Base-by-base conservation (phyloP, 768 basidiomycete species). In the Termitomyces sp. region DNA sequence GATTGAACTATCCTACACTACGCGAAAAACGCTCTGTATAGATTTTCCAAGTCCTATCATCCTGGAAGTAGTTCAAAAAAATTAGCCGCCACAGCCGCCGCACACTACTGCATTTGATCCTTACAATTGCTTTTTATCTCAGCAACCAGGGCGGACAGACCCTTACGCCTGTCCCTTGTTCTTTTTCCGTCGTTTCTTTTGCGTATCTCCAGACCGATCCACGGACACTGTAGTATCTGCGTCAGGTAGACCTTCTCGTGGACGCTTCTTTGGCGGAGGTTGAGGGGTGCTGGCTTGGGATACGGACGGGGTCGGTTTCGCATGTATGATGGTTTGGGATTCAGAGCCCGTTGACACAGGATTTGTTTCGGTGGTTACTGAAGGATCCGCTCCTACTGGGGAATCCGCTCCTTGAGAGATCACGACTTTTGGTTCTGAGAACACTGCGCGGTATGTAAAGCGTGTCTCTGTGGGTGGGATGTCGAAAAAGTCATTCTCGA, bases 361-460 rank as follows among this genome's bases (percentile, higher is more conserved):
- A 24, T 39, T 27, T 7, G 18, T 3, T 43, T 43, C 42, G 2
- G 13, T 14, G 13, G 49, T 36, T 16, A 24, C 22, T 43, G 42
- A 43, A 5, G 42, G 2, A 22, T 43, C 42, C 20, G 36, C 4
- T 22, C 64, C 63, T 9, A n/a, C n/a, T n/a, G n/a, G n/a, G 13
- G 42, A 5, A 22, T 43, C 42, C 20, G 36, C 4, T 22, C 64
- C 63, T 9, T 52, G 18, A 27, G 86, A 86, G 13, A 90, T 68
- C 12, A 92, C 77, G 10, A 91, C 67, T 47, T 68, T 81, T 0
- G 91, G 89, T 65, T 90, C 88, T 3, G 90, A 92, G 22, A 93
- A 72, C 0, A 92, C 80, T 0, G 91, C 87, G 5, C 90, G 82
- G 64, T 89, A 92, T 5, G 90, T 92, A 65, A 82, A 84, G 32